These are phyloP conservation scores for Rhizopogon hawkerae DNA, from an alignment of 1,284 basidiomycete species.

Conservation along the genomic window DNA sequence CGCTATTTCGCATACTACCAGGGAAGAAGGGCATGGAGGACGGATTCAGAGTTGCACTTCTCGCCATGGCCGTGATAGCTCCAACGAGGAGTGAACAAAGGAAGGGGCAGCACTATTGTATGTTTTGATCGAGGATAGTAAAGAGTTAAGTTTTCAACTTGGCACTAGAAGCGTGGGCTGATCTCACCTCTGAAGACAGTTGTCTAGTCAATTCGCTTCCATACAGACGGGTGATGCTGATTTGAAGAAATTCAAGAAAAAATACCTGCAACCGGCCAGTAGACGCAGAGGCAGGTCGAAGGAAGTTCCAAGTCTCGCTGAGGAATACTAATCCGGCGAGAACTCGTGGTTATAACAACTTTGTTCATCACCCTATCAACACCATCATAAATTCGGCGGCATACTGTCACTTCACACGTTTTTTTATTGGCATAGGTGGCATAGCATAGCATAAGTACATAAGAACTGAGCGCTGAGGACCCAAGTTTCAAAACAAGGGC, in stretches of 20 bases:
- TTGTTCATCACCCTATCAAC: no score
- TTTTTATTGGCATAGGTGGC: no score
- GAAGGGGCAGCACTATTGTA: conserved; percentile 10
- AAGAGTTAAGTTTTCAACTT: neutral
- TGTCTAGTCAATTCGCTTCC: conserved; percentile 19
- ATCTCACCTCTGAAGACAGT: conserved; percentile 18
- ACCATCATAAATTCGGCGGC: no score
- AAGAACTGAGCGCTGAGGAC: no score
- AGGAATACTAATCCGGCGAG: neutral
- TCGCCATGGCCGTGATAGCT: conserved; percentile 47
- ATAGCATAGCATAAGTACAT: no score
- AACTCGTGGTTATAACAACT: neutral
- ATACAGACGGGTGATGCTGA: conserved; percentile 15
- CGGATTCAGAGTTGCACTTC: conserved; percentile 68
- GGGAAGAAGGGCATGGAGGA: conserved; percentile 78
- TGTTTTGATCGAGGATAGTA: no score
- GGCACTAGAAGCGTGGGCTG: conserved; percentile 3
- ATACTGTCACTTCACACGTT: no score
- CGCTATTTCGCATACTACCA: conserved; percentile 46
- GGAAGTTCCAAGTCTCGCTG: conserved; percentile 8
- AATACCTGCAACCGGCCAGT: neutral
- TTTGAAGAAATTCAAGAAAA: neutral
- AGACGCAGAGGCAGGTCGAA: conserved; percentile 10
- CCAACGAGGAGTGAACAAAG: conserved; percentile 7
- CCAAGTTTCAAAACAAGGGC: conserved; percentile 15